These are phyloP conservation scores for Lactifluus volemus DNA, from an alignment of 768 basidiomycete genomes.

Conservation along the genomic window DNA sequence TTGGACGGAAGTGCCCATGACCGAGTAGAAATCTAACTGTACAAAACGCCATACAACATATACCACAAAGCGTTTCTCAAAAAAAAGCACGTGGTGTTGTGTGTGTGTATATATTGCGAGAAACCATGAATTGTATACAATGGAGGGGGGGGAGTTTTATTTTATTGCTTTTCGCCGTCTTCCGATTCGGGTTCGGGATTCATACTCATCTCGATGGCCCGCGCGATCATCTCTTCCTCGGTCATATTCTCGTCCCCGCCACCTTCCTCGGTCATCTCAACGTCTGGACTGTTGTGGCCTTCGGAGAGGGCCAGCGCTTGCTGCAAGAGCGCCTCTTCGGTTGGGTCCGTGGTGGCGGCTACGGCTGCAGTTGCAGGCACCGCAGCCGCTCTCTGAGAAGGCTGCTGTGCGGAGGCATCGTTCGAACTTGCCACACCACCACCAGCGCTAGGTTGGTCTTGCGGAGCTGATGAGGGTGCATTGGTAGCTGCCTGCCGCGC, in stretches of 20 bases:
- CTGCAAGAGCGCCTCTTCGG: slow-evolving; percentile 71
- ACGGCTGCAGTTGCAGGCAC: slow-evolving; percentile 28
- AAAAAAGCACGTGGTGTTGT: neutral
- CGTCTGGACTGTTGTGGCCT: slow-evolving; percentile 38
- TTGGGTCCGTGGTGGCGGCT: slow-evolving; percentile 36
- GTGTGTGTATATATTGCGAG: neutral
- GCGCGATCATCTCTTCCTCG: slow-evolving; percentile 85
- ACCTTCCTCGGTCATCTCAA: slow-evolving; percentile 30
- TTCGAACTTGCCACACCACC: slow-evolving; percentile 28
- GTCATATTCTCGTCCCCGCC: slow-evolving; percentile 61
- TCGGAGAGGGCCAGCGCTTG: slow-evolving; percentile 73
- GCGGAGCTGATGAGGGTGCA: slow-evolving; percentile 23
- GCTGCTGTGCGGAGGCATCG: slow-evolving; percentile 23
- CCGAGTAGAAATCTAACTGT: neutral
- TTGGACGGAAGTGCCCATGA: neutral
- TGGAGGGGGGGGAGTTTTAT: neutral
- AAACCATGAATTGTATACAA: neutral
- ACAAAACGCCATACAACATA: neutral
- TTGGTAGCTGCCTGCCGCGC: too few relatives aligned
- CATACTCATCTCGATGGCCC: slow-evolving; percentile 94
- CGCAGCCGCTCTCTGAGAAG: slow-evolving; percentile 19
- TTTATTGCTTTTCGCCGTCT: slow-evolving; percentile 32
- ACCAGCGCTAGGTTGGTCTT: slow-evolving; percentile 23
- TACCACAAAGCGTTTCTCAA: neutral
- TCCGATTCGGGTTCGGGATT: slow-evolving; percentile 44